Base-by-base conservation (phyloP, 1,284 basidiomycete genomes). In the Microbotryum intermedium region DNA sequence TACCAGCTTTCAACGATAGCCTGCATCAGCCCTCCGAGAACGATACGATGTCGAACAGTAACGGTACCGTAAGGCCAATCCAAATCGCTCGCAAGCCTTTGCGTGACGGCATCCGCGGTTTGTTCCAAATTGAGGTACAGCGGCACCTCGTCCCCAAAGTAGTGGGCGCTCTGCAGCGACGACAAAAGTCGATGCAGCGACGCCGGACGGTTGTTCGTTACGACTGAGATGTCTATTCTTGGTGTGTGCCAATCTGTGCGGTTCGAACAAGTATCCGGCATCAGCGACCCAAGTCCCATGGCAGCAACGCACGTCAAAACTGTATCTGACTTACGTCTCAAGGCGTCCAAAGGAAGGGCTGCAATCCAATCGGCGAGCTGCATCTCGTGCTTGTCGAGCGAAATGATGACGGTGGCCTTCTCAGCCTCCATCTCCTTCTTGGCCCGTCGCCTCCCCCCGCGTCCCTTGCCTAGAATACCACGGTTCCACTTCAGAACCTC, bases 1-100 rank as follows among this genome's bases (percentile, higher is more conserved):
- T 88, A 90, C 88, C 88, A 90, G 3, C 86, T 86, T 72, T 90
- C 88, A 13, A 89, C 84, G 10, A 90, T 82, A 8, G 88, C 86
- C 3, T 85, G 80, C 61, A 90, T 80, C 21, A 90, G 77, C 2
- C 87, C 88, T 5, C 82, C 88, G 58, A 84, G 83, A 21, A 87
- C 76, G 57, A 89, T 79, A 13, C 88, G 81, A 69, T 84, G 85
- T 53, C 87, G 82, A 6, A 86, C 69, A 5, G 51, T 55, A 51
- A 70, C 54, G 4, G 61, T 23, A 2, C 73, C 87, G 62, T 82
- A 79, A 2, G 70, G 68, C 87, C 88, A 90, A 5, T 73, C 52
- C 48, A 83, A 78, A 25, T 76, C 73, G 54, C 80, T 74, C 8
- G 80, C 78, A 6, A 85, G 70, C 10, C 72, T 72, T 55, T 82